Conservation (phyloP, 768 basidiomycete genomes). For the Hygrophorus russula region DNA sequence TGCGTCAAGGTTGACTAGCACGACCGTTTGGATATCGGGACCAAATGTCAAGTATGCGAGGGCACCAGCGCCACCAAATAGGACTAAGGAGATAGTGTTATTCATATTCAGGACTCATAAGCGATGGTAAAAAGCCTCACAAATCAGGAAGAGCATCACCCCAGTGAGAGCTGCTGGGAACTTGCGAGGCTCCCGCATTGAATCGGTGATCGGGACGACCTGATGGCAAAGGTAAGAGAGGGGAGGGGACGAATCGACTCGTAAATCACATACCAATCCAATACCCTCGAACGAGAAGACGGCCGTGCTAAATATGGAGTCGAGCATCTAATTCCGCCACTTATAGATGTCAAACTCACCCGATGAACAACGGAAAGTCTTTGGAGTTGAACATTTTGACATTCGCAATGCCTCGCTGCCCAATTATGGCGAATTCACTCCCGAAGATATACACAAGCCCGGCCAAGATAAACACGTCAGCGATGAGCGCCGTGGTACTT, state of each 20-base stretch:
- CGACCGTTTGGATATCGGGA: constrained; percentile 79
- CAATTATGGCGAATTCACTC: constrained; percentile 70
- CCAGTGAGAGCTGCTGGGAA: constrained; percentile 82
- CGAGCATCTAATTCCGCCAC: constrained; percentile 1
- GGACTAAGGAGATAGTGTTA: constrained; percentile 28
- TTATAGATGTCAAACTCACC: constrained; percentile 34
- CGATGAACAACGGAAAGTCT: constrained; percentile 87
- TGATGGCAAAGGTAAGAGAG: constrained; percentile 14
- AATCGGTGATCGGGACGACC: constrained; percentile 93
- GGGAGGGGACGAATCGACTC: constrained; percentile 4
- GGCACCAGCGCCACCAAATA: constrained; percentile 82
- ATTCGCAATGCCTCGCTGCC: constrained; percentile 59
- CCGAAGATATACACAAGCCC: constrained; percentile 81
- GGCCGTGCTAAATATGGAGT: constrained; percentile 53
- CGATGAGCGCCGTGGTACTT: constrained; percentile 82
- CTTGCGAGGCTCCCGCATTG: constrained; percentile 91
- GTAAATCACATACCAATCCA: constrained; percentile 51
- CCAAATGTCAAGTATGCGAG: constrained; percentile 88
- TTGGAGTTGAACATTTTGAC: constrained; percentile 80
- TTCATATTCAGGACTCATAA: neutral
- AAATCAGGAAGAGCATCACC: constrained; percentile 79
- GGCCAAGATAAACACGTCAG: constrained; percentile 89
- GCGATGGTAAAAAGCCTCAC: constrained; percentile 26
- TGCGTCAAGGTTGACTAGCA: constrained; percentile 86
- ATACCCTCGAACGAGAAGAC: constrained; percentile 99